Base-by-base conservation (phyloP, 495 filamentous ascomycete genomes). In the Aspergillus funiculosus region DNA sequence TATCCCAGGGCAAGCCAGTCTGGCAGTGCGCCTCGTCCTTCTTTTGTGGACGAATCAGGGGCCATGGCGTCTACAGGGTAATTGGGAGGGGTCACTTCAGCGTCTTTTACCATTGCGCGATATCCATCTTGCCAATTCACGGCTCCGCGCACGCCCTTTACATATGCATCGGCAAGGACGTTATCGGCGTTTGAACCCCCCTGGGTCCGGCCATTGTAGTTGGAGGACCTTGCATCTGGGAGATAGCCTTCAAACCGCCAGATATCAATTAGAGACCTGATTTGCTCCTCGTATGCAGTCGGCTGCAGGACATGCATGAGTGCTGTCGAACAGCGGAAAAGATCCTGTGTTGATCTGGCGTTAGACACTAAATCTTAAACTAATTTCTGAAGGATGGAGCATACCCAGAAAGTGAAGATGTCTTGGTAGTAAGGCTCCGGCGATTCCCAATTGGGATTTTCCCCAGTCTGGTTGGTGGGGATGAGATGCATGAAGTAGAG, bases 111-210 rank as follows among this genome's bases (percentile, higher is more conserved):
- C 78, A 89, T 83, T 21, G 85, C 83, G 22, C 64, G 58, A 50
- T 80, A 87, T 6, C 77, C 83, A 40, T 79, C 80, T n/a, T 71
- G 63, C 83, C 85, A 88, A 55, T 88, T 71, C 6, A 87, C 63
- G n/a, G 60, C 67, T 5, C 72, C 76, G 8, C 76, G 68, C 15
- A 88, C 77, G 1, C 82, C 81, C 46, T 87, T 87, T 25, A 87
- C 77, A 49, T 81, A 87, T 1, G 83, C 82, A 53, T 89, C 85
- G 1, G 83, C 85, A 18, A 89, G 73, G 6, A 89, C 69, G 48
- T 83, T 86, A 58, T 89, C 85, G 1, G 78, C 78, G 50, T 87
- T 86, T 5, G 78, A 85, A 6, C 85, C 85, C 5, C 83, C 87
- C 64, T 89, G 84, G 1, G 73, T 74, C 9, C 76, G 71, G 34